Evolutionary conservation across 768 basidiomycete species (phyloP).

Genomic region (Naematelia aurantialba): DNA sequence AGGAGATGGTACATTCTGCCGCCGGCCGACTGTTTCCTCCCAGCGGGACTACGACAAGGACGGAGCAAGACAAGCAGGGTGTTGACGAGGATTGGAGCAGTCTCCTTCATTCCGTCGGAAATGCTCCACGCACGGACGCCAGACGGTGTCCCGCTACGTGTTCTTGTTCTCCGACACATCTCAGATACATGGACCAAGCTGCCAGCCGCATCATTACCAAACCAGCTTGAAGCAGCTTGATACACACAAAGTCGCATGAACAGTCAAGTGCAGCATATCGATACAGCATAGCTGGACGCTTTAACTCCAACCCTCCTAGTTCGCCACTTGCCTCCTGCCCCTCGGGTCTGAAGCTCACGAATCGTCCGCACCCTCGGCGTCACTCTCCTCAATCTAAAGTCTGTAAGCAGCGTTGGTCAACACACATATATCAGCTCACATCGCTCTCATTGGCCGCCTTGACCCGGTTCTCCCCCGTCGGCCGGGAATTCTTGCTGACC

Average conservation of each 20-base stretch:
- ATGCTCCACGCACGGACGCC: too few species aligned
- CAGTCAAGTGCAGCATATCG: not conserved
- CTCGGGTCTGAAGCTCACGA: not conserved
- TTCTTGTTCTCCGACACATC: too few species aligned
- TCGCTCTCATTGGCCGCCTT: slow-evolving; percentile 46
- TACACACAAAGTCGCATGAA: too few species aligned
- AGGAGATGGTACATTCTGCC: slow-evolving; percentile 82
- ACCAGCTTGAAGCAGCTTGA: too few species aligned
- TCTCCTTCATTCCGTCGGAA: not conserved
- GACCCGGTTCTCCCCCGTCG: slow-evolving; percentile 17
- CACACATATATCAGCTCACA: slow-evolving; percentile 27
- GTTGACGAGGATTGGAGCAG: not conserved
- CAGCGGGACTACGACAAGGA: too few species aligned
- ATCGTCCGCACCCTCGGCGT: slow-evolving; percentile 25
- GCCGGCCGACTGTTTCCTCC: too few species aligned
- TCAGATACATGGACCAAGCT: too few species aligned
- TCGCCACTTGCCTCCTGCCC: not conserved
- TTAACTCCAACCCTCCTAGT: not conserved
- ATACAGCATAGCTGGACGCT: not conserved
- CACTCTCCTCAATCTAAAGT: slow-evolving; percentile 43
- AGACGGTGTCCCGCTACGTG: too few species aligned
- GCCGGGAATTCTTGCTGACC: slow-evolving; percentile 10
- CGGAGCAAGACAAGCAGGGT: not conserved
- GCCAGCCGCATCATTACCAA: too few species aligned
- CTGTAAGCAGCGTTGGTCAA: slow-evolving; percentile 1